Evolutionary conservation across 371 early-diverging fungal species (phyloP).

Genomic region (Mortierella sp.): DNA sequence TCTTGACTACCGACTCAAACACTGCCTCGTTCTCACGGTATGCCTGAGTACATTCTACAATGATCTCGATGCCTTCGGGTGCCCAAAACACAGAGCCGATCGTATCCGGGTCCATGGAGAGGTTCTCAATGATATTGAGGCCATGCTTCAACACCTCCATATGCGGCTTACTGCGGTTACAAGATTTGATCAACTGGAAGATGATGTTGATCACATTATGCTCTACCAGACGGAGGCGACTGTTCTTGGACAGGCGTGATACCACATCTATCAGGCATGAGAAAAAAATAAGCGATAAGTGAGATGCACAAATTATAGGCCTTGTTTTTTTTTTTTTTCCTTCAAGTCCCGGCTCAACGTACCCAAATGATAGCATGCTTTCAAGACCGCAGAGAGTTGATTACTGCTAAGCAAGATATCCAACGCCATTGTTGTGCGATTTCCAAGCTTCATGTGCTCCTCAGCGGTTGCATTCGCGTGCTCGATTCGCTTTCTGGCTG

Average conservation of each 20-base stretch:
- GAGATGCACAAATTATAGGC: no score
- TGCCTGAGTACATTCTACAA: constrained; percentile 47
- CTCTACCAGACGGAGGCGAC: constrained; percentile 55
- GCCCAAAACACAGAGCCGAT: constrained; percentile 41
- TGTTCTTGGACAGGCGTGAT: constrained; percentile 51
- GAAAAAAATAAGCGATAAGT: background rate
- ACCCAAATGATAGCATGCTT: constrained; percentile 56
- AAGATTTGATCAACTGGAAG: constrained; percentile 54
- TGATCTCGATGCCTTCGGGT: constrained; percentile 44
- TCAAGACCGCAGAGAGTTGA: constrained; percentile 53
- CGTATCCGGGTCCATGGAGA: constrained; percentile 47
- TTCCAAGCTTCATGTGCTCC: constrained; percentile 57
- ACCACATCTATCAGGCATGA: constrained; percentile 43
- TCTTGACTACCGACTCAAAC: constrained; percentile 39
- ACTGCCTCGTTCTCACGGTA: constrained; percentile 55
- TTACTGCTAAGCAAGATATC: constrained; percentile 54
- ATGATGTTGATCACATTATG: constrained; percentile 55
- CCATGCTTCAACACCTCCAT: constrained; percentile 56
- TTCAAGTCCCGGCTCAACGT: no score
- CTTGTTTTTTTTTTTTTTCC: no score
- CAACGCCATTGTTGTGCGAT: constrained; percentile 55
- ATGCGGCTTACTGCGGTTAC: constrained; percentile 56
- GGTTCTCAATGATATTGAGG: constrained; percentile 55
- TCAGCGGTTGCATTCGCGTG: constrained; percentile 53
- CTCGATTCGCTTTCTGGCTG: constrained; percentile 48